These are phyloP conservation scores for Chrysoporthe austroafricana DNA, from an alignment of 2,329 filamentous ascomycete species.

Conservation along the genomic window DNA sequence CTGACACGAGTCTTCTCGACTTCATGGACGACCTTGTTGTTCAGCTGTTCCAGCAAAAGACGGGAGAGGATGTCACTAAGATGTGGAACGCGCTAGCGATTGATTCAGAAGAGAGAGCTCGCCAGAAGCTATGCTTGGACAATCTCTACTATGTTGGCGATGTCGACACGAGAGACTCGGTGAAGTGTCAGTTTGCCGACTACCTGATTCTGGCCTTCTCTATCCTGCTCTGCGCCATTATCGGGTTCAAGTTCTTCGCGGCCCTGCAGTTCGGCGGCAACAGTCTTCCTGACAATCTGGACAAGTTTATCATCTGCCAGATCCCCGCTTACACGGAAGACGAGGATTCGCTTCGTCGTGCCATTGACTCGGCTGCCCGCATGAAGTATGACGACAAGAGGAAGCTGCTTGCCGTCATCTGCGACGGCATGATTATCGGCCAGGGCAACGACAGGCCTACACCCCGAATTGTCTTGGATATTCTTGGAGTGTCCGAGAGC, in stretches of 20 bases:
- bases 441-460: slow-evolving; percentile 97
- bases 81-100: slow-evolving; percentile 76
- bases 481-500: slow-evolving; percentile 90
- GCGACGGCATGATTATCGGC: slow-evolving; percentile 99
- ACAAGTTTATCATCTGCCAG: slow-evolving; percentile 98
- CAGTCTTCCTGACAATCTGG: slow-evolving; percentile 90
- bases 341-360: slow-evolving; percentile 93
- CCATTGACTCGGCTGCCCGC: slow-evolving; percentile 91
- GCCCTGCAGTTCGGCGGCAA: slow-evolving; percentile 92
- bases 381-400: slow-evolving; percentile 99
- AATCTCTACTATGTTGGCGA: slow-evolving; percentile 95
- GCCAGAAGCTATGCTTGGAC: slow-evolving; percentile 84
- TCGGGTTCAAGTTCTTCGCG: slow-evolving; percentile 95
- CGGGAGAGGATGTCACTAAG: slow-evolving; percentile 81
- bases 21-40: slow-evolving; percentile 83
- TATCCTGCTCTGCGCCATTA: slow-evolving; percentile 76
- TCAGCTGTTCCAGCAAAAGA: slow-evolving; percentile 73
- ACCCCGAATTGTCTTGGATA: slow-evolving; percentile 93
- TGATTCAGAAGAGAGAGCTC: slow-evolving; percentile 55
- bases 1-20: slow-evolving; percentile 58
- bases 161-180: slow-evolving; percentile 86
- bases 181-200: slow-evolving; percentile 81
- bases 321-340: slow-evolving; percentile 98
- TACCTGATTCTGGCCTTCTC: slow-evolving; percentile 90
- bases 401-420: slow-evolving; percentile 89